Base-by-base conservation (phyloP, 2,329 filamentous ascomycete genomes). In the Bisporella sp. region DNA sequence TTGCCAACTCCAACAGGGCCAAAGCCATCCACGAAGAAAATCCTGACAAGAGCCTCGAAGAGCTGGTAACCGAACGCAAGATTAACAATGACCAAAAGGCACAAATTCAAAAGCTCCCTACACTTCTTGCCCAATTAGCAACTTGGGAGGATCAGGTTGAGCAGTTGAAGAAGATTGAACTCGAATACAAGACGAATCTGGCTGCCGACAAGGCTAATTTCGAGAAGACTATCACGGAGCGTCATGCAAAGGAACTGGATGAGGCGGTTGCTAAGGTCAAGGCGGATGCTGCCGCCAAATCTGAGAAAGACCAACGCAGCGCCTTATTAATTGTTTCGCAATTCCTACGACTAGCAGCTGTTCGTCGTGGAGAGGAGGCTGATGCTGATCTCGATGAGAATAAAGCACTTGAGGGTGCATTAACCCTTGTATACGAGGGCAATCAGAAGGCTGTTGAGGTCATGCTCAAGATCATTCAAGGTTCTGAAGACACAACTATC, bases 61-160 rank as follows among this genome's bases (percentile, higher is more conserved):
- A 91, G 42, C 77, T 92, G 48, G 82, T 91, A 49, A 70, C 77
- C 21, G 68, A 77, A 51, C 85, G 81, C 68, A 82, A 89, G 65
- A 88, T 92, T 77, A 92, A 92, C 66, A 66, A 76, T 69, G 87
- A 92, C 68, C 87, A 92, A 70, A 89, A 85, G 69, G 80, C 84
- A 8, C 83, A 89, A 66, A 78, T 84, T 51, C 74, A 84, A 57
- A 91, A 89, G 79, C 90, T 89, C 69, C 87, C 87, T 37, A 73
- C 74, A 35, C 79, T 91, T 31, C 77, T 85, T 63, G 73, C 78
- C 49, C 83, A 88, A 70, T 73, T 89, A 41, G 71, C 75, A 47
- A 82, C 87, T 66, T 71, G 81, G 54, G 85, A 91, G 68, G 85
- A 89, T 66, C 86, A 90, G 71, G 73, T 89, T 44, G 71, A 72